Evolutionary conservation across 2,329 filamentous ascomycete species (phyloP).

Genomic region (Iodosphaeria phyllophila): DNA sequence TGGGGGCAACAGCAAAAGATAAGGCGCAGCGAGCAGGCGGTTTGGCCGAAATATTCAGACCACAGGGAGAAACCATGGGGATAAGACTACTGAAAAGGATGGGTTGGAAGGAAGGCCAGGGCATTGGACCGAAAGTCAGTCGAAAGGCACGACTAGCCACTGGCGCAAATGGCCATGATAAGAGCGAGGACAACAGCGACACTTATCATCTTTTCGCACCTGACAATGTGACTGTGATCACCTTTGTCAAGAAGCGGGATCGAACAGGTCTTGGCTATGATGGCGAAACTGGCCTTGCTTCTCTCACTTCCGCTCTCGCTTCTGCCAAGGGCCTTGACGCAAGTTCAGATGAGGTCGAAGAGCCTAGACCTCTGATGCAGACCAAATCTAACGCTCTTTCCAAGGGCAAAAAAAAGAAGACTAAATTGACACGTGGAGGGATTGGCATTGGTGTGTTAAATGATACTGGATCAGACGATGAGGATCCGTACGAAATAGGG

Average conservation of each 20-base stretch:
- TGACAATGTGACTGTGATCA: constrained; percentile 54
- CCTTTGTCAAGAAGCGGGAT: constrained; percentile 45
- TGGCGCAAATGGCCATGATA: constrained; percentile 8
- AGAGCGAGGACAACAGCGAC: constrained; percentile 19
- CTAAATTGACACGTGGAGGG: constrained; percentile 34
- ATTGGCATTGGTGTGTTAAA: constrained; percentile 84
- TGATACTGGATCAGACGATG: constrained; percentile 85
- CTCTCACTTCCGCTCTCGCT: constrained; percentile 9
- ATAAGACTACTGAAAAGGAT: constrained; percentile 71
- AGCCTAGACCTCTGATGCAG: constrained; percentile 8
- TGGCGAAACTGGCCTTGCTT: constrained; percentile 34
- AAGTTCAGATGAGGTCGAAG: constrained; percentile 25
- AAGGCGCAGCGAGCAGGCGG: constrained; percentile 21
- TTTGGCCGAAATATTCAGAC: constrained; percentile 54
- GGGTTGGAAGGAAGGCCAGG: constrained; percentile 92
- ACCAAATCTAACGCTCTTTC: no score
- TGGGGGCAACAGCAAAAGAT: constrained; percentile 49
- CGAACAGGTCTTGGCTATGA: constrained; percentile 52
- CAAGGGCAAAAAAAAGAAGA: constrained; percentile 28
- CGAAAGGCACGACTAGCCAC: constrained; percentile 52
- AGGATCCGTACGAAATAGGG: constrained; percentile 84
- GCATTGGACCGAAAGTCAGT: constrained; percentile 71
- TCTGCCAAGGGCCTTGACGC: constrained; percentile 8
- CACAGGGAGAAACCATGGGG: constrained; percentile 69
- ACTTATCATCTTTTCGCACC: constrained; percentile 75